A percentile compares a stretch with the other conserved stretches of the same genome.
Evolutionary conservation across 2,329 filamentous ascomycete species (phyloP).

Genomic region (Diaporthe citri): DNA sequence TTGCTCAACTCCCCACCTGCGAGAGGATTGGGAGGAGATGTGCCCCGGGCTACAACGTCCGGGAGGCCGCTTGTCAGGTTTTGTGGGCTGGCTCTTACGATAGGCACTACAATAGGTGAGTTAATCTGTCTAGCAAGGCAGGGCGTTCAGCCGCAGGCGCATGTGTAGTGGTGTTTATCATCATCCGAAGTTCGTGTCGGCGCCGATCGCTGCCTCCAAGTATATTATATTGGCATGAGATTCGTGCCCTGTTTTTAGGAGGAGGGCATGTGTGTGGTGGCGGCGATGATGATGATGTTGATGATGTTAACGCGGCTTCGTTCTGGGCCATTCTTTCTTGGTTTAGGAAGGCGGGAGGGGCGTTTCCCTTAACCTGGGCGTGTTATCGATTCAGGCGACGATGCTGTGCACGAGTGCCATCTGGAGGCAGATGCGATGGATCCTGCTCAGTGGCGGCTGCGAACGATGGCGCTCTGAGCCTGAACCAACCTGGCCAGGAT

Average conservation of each 20-base stretch:
- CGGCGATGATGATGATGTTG: background rate
- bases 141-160: slow-evolving; percentile 22
- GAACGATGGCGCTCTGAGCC: background rate
- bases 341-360: background rate
- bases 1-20: background rate
- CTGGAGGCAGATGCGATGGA: background rate
- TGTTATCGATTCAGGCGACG: background rate
- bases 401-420: background rate
- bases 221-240: slow-evolving; percentile 8
- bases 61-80: slow-evolving; percentile 24
- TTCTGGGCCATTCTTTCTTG: slow-evolving; percentile 6
- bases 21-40: background rate
- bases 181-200: slow-evolving; percentile 14
- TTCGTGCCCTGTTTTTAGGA: background rate
- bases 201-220: slow-evolving; percentile 14
- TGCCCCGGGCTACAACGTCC: background rate
- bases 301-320: slow-evolving; percentile 1
- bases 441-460: background rate
- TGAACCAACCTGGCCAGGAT: background rate
- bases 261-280: too few relatives aligned
- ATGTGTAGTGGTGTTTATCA: slow-evolving; percentile 16
- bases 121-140: background rate
- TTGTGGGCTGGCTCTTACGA: background rate
- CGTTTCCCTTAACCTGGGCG: background rate
- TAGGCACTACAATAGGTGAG: background rate